These are phyloP conservation scores for Aspergillus funiculosus DNA, from an alignment of 495 filamentous ascomycete species.

Conservation along the genomic window DNA sequence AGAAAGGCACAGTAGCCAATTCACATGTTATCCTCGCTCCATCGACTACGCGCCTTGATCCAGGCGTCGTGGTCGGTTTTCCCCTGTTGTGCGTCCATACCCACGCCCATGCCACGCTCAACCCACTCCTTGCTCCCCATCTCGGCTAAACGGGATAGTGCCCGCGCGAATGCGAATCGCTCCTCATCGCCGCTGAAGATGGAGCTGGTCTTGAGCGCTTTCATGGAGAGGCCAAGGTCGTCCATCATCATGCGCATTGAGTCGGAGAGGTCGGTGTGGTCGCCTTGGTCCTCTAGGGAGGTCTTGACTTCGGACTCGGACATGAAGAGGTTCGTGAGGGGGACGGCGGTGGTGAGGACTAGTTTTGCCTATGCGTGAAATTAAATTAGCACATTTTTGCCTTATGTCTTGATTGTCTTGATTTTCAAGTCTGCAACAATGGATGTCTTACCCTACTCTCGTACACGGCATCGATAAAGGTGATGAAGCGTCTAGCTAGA, in stretches of 20 bases:
- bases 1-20: background rate
- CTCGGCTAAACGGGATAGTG: slow-evolving; percentile 74
- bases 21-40: slow-evolving; percentile 71
- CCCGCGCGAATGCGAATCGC: slow-evolving; percentile 89
- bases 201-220: slow-evolving; percentile 74
- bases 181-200: slow-evolving; percentile 96
- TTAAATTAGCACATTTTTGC: too few species aligned
- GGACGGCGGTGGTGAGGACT: slow-evolving; percentile 82
- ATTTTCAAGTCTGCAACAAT: too few species aligned
- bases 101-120: slow-evolving; percentile 78
- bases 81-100: slow-evolving; percentile 51
- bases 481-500: slow-evolving; percentile 88
- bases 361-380: too few species aligned
- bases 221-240: slow-evolving; percentile 81
- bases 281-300: slow-evolving; percentile 30
- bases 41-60: slow-evolving; percentile 58
- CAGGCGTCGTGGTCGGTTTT: slow-evolving; percentile 59
- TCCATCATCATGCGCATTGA: slow-evolving; percentile 91
- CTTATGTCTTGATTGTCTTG: too few species aligned
- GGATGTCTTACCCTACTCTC: slow-evolving; percentile 52
- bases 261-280: slow-evolving; percentile 62
- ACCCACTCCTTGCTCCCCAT: slow-evolving; percentile 97
- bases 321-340: slow-evolving; percentile 80
- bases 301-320: slow-evolving; percentile 66
- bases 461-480: slow-evolving; percentile 94